These are phyloP conservation scores for Leishmania amazonensis DNA, from an alignment of 208 protist genomes.

Conservation along the genomic window DNA sequence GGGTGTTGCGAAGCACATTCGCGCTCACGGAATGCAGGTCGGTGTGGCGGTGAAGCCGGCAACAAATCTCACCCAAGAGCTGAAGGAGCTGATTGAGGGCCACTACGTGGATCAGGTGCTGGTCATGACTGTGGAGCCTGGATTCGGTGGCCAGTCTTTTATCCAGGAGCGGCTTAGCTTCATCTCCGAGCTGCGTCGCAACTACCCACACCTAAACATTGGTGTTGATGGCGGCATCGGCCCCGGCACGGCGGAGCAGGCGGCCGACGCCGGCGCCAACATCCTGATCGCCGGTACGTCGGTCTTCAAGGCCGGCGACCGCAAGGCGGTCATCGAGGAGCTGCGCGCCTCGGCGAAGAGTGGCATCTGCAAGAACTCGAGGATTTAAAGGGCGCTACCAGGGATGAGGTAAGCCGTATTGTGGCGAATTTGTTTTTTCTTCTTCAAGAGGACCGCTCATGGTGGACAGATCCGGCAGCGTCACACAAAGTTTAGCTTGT, in stretches of 20 bases:
- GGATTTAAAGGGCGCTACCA: constrained; percentile 1
- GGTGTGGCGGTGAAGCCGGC: constrained; percentile 97
- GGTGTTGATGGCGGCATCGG: constrained; percentile 99
- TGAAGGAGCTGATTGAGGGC: constrained; percentile 62
- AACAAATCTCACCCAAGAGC: constrained; percentile 68
- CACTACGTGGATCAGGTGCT: constrained; percentile 97
- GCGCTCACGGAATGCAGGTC: constrained; percentile 85
- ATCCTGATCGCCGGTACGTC: constrained; percentile 98
- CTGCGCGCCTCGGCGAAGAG: constrained; percentile 50
- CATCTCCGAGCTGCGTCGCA: constrained; percentile 86
- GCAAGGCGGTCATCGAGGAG: constrained; percentile 49
- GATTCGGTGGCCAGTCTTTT: constrained; percentile 99
- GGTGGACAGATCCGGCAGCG: background rate
- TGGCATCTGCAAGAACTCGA: constrained; percentile 21
- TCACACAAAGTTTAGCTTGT: background rate
- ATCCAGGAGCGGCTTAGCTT: constrained; percentile 98
- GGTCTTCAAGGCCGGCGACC: constrained; percentile 89
- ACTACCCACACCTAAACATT: constrained; percentile 94
- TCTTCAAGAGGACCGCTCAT: background rate
- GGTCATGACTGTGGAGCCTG: constrained; percentile 99
- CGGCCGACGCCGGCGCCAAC: constrained; percentile 97
- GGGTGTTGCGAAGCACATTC: constrained; percentile 68
- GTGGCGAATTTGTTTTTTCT: background rate
- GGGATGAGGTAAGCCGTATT: background rate
- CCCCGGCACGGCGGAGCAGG: constrained; percentile 92